Base-by-base conservation (phyloP, 1,139 yeast genomes). In the Zhuliangozyma blackwelliae region DNA sequence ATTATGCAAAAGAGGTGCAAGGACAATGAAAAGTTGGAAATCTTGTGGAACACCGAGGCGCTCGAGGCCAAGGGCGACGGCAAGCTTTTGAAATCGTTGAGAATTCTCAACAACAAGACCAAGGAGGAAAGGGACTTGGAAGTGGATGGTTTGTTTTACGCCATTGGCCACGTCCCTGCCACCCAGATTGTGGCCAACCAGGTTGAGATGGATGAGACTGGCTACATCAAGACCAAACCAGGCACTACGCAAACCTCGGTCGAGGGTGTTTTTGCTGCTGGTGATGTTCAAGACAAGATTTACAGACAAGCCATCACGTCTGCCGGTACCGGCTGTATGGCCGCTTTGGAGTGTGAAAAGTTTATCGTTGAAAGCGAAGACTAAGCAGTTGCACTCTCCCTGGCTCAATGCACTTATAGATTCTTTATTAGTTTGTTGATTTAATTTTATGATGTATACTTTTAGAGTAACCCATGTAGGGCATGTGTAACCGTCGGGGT, bases 261-360 rank as follows among this genome's bases (percentile, higher is more conserved):
- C 45, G 79, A 78, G 55, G 97, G 97, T 61, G 86, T 92, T 45
- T 92, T 83, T 53, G 99, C 99, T 44, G 98, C 98, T 44, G 98
- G 99, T 68, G 99, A 92, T 62, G 98, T 92, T 37, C 98, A 92
- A 67, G 99, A 92, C 64, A 84, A 88, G 66, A 79, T 78, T 60
- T 92, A 90, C 67, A 86, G 98, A 81, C 99, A 92, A 72, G 99
- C 99, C 41, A 88, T 92, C 59, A 92, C 99, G 35, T 89, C 97
- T 59, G 98, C 98, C 25, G 99, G 98, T 58, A 78, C 96, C 48
- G 99, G 99, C 46, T 92, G 98, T 75, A 92, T 90, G 97, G 99
- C 99, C 52, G 99, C 95, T 45, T 76, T 92, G 48, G 98, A 92
- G 57, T 88, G 94, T 55, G 97, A 89, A 70, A 82, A 79, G 63